A percentile compares a stretch with the other conserved stretches of the same genome.
Conservation (phyloP, 768 basidiomycete species). For the Termitomyces sp. region DNA sequence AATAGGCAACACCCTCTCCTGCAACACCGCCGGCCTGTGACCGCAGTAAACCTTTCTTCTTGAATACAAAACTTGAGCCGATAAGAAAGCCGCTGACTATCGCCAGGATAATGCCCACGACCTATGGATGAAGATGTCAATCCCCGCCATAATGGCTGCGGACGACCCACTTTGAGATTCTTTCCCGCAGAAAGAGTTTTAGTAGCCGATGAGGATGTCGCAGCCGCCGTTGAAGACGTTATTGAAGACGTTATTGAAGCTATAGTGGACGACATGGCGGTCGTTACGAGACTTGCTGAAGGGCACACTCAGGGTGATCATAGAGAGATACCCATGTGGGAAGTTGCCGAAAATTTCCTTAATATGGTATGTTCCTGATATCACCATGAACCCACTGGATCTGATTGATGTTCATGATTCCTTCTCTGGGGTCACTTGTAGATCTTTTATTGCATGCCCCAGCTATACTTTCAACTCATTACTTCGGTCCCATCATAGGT, state of each 20-base stretch:
- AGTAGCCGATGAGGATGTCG: conserved; percentile 32
- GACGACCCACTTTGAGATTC: conserved; percentile 46
- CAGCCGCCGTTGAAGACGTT: conserved; percentile 28
- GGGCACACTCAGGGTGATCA: neutral
- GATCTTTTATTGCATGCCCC: neutral
- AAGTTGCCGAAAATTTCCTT: neutral
- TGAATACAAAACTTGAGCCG: conserved; percentile 91
- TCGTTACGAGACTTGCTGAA: conserved; percentile 11
- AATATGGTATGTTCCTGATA: neutral
- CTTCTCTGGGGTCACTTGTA: neutral
- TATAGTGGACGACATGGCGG: conserved; percentile 21
- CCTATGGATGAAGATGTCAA: conserved; percentile 28
- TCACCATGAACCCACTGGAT: neutral
- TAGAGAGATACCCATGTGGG: neutral
- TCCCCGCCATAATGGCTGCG: neutral
- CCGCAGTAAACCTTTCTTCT: conserved; percentile 89
- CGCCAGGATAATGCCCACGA: conserved; percentile 76
- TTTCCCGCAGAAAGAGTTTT: conserved; percentile 28
- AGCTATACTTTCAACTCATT: neutral
- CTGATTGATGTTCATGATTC: neutral
- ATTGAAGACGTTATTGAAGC: conserved; percentile 27
- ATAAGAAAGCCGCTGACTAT: conserved; percentile 81
- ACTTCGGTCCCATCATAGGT: no score
- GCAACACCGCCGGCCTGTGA: conserved; percentile 75
- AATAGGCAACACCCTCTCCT: conserved; percentile 88